Evolutionary conservation across 1,284 basidiomycete genomes (phyloP).

Genomic region (Sutorius eximius): DNA sequence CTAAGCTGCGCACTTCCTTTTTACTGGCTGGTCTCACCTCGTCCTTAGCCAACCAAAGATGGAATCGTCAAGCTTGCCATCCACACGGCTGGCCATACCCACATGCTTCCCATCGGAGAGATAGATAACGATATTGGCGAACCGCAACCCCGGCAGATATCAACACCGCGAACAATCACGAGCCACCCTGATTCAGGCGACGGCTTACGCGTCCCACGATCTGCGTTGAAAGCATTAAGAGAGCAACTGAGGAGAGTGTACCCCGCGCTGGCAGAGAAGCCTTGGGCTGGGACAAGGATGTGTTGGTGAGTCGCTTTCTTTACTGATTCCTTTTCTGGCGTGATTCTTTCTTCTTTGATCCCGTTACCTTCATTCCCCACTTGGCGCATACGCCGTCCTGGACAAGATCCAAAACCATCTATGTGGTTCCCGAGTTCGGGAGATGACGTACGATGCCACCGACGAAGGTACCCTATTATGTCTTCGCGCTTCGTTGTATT

Average conservation of each 20-base stretch:
- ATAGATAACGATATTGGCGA: neutral
- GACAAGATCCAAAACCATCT: neutral
- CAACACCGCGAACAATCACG: conserved; percentile 63
- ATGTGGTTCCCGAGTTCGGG: too few relatives aligned
- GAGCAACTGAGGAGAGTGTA: conserved; percentile 57
- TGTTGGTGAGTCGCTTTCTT: conserved; percentile 65
- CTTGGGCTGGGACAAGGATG: conserved; percentile 68
- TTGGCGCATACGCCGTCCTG: neutral
- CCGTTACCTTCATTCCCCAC: neutral
- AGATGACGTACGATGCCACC: neutral
- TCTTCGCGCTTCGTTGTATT: neutral
- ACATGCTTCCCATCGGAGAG: conserved; percentile 34
- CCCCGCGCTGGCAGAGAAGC: conserved; percentile 69
- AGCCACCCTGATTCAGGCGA: conserved; percentile 47
- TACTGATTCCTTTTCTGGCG: neutral
- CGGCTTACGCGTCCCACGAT: conserved; percentile 64
- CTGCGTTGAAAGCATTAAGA: conserved; percentile 51
- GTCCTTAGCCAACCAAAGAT: conserved; percentile 61
- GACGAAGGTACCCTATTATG: neutral
- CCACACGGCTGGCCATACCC: conserved; percentile 66
- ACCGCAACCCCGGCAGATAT: conserved; percentile 40
- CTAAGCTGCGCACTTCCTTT: neutral
- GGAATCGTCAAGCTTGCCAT: conserved; percentile 75
- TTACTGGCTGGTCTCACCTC: conserved; percentile 1
- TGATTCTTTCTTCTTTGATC: neutral